phyloP scores from a whole-genome alignment of 768 basidiomycete genomes.

The Wakefieldia striispora region DNA sequence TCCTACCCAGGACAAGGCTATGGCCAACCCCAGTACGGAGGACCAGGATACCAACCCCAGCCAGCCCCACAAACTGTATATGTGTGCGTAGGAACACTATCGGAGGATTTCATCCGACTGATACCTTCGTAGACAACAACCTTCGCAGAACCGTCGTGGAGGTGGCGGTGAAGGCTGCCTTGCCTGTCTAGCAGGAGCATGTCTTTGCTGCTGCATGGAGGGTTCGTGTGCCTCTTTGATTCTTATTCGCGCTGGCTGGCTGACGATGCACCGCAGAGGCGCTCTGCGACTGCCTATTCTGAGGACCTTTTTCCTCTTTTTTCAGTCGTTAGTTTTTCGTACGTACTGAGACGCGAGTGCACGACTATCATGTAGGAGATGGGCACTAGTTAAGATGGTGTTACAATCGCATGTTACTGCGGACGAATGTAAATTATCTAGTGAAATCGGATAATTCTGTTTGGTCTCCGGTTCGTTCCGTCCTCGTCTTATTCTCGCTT shows the following conservation, averaged over 20 bases:
- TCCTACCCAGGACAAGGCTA: constrained; percentile 56
- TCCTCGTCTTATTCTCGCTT: constrained; percentile 31
- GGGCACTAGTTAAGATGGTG: background rate
- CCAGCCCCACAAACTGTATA: constrained; percentile 81
- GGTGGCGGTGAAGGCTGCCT: constrained; percentile 36
- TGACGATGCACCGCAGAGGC: constrained; percentile 43
- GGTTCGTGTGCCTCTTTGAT: constrained; percentile 33
- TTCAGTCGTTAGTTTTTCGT: constrained; percentile 8
- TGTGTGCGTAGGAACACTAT: constrained; percentile 50
- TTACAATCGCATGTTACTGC: background rate
- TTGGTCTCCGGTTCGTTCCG: constrained; percentile 52
- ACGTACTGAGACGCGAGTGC: constrained; percentile 8
- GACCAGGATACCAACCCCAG: constrained; percentile 48
- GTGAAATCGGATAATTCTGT: constrained; percentile 13
- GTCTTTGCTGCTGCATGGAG: constrained; percentile 52
- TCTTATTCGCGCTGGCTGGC: constrained; percentile 30
- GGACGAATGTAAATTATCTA: constrained; percentile 31
- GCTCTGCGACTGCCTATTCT: constrained; percentile 70
- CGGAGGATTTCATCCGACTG: background rate
- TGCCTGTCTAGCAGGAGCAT: constrained; percentile 48
- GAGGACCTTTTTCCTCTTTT: constrained; percentile 8
- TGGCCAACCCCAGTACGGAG: constrained; percentile 30
- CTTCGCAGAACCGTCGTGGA: constrained; percentile 33
- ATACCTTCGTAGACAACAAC: constrained; percentile 39
- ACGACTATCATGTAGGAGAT: constrained; percentile 19